Base-by-base conservation (phyloP, 352 stramenopile species). In the Phytopythium boreale region DNA sequence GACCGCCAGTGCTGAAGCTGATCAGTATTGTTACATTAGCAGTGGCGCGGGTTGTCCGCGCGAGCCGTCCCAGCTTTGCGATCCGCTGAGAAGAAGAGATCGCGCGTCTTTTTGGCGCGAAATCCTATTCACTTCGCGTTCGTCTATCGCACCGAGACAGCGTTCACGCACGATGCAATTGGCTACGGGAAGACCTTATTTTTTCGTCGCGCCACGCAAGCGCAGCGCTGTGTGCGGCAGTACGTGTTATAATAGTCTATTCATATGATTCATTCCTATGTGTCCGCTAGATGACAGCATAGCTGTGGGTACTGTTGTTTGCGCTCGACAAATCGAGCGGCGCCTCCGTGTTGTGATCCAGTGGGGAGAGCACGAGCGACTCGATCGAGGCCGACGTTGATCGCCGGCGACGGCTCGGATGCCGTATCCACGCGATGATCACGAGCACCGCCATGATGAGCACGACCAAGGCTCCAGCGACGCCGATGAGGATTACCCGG, bases 401-500 rank as follows among this genome's bases (percentile, higher is more conserved):
- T 15, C 22, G 24, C 20, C 24, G 37, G 5, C 37, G 56, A 3
- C 37, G 56, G 19, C 36, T 34, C 19, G 56, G 56, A 12, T 51
- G 24, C 4, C 39, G 56, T 27, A 27, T 39, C 56, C 56, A 61
- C 34, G 56, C 56, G 15, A 36, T 29, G 39, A n/a, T 8, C 2
- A 61, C 36, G n/a, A 47, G 11, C 12, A 14, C 24, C 37, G 10
- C 56, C 56, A 61, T 61, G 56, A 44, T 24, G 39, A 50, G 24
- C 36, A 61, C 36, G 14, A 50, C 39, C 36, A 51, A 11, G 24
- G 37, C 37, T 22, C 26, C 56, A 11, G 20, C 37, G 22, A 61
- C 36, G 22, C 56, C 36, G 19, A 61, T 61, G 56, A 61, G 31
- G 56, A 52, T 61, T 10, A 61, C 36, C 2, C 39, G 36, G 9